phyloP scores from a whole-genome alignment of 805 yeast genomes.

The Cyberlindnera maritima region DNA sequence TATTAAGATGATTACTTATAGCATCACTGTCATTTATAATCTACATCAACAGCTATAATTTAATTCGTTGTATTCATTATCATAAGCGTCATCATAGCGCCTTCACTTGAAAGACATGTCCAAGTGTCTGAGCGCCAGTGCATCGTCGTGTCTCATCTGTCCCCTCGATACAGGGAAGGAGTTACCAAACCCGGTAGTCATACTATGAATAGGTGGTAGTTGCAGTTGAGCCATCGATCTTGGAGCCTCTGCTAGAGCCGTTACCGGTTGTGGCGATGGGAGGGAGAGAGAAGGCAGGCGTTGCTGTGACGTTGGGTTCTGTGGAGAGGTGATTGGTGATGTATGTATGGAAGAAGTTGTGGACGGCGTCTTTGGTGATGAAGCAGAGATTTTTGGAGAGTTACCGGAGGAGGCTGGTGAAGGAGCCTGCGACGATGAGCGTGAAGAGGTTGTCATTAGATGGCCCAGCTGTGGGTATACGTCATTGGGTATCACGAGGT shows the following conservation, averaged over 20 bases:
- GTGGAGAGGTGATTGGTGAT: conserved; percentile 3
- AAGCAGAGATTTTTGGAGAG: background rate
- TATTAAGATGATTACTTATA: too few species aligned
- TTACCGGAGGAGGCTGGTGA: background rate
- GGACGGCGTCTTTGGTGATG: background rate
- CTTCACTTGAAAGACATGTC: conserved; percentile 16
- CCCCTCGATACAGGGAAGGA: background rate
- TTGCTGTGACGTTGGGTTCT: background rate
- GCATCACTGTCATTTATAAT: too few species aligned
- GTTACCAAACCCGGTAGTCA: background rate
- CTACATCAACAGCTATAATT: background rate
- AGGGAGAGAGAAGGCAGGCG: background rate
- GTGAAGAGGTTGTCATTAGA: conserved; percentile 6
- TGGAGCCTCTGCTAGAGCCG: background rate
- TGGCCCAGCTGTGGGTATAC: conserved; percentile 31
- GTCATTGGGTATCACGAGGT: conserved; percentile 33
- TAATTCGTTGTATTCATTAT: background rate
- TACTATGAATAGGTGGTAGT: background rate
- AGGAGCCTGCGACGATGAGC: conserved; percentile 6
- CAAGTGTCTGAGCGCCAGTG: conserved; percentile 12
- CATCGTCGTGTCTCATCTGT: conserved; percentile 9
- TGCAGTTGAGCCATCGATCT: background rate
- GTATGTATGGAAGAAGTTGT: background rate
- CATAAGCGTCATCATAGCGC: background rate
- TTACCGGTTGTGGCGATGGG: background rate